Percentiles rank a stretch among this genome's conserved stretches.
These are phyloP conservation scores for Lindgomyces ingoldianus DNA, from an alignment of 495 filamentous ascomycete species.

Conservation along the genomic window DNA sequence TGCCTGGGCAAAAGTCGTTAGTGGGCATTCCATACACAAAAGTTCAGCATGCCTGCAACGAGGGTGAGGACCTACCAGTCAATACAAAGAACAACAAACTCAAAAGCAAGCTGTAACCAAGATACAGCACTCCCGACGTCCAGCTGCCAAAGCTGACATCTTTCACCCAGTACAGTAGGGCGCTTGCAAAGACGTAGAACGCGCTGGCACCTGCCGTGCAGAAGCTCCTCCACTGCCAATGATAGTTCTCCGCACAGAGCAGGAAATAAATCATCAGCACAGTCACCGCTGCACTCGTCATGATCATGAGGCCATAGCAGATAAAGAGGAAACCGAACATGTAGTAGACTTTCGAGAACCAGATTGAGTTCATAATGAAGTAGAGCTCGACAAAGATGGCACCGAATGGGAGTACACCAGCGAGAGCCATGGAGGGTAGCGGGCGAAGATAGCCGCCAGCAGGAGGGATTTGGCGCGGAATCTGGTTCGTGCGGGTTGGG, in stretches of 20 bases:
- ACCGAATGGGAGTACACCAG: conserved; percentile 88
- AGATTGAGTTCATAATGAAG: conserved; percentile 97
- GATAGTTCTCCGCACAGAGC: conserved; percentile 94
- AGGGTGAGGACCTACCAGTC: conserved; percentile 69
- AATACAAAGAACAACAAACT: conserved; percentile 90
- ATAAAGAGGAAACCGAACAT: conserved; percentile 99
- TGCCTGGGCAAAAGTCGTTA: too few relatives aligned
- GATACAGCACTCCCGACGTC: conserved; percentile 83
- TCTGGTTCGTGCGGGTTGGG: conserved; percentile 94
- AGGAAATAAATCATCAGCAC: conserved; percentile 92
- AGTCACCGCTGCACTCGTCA: conserved; percentile 89
- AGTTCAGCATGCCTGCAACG: not conserved
- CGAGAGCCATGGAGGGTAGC: conserved; percentile 82
- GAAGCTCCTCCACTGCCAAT: conserved; percentile 98
- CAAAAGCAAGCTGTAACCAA: conserved; percentile 88
- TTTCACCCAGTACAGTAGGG: conserved; percentile 82
- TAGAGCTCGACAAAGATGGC: conserved; percentile 97
- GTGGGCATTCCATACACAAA: conserved; percentile 23
- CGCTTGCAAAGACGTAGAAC: conserved; percentile 85
- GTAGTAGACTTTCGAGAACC: conserved; percentile 98
- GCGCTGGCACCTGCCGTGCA: conserved; percentile 83
- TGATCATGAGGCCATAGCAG: conserved; percentile 96
- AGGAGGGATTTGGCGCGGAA: conserved; percentile 92
- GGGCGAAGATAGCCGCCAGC: conserved; percentile 77
- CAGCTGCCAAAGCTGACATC: conserved; percentile 81